phyloP scores from a whole-genome alignment of 2,329 filamentous ascomycete genomes.

The Orbilia quercus region DNA sequence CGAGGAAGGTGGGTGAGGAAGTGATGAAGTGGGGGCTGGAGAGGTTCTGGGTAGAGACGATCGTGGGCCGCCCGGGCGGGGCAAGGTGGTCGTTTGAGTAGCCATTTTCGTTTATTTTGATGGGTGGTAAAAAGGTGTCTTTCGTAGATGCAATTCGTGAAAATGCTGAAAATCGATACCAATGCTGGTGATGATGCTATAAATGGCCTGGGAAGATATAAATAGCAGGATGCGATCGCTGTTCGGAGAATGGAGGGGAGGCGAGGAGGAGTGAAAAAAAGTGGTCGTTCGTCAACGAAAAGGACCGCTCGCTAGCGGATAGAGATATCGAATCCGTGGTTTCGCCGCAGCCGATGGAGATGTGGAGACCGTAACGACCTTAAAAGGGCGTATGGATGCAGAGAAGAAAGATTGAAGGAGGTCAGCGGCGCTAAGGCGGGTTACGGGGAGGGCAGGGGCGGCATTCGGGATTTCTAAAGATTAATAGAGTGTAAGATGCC shows the following conservation, averaged over 20 bases:
- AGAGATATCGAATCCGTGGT: conserved; percentile 37
- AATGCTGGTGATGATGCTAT: not conserved
- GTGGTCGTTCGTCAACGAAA: conserved; percentile 12
- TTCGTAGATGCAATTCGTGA: not conserved
- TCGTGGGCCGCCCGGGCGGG: conserved; percentile 48
- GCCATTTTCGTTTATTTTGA: conserved; percentile 36
- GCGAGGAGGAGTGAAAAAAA: not conserved
- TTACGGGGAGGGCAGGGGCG: conserved; percentile 17
- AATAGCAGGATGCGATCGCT: conserved; percentile 13
- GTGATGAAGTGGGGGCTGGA: conserved; percentile 36
- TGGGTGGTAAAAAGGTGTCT: not conserved
- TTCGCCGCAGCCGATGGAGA: conserved; percentile 30
- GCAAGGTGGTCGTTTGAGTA: conserved; percentile 53
- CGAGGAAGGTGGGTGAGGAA: conserved; percentile 35
- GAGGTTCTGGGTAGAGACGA: conserved; percentile 47
- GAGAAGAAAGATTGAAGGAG: not conserved
- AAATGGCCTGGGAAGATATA: conserved; percentile 2
- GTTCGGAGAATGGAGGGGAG: conserved; percentile 2
- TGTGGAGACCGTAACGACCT: conserved; percentile 36
- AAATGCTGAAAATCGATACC: not conserved
- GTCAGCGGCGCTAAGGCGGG: conserved; percentile 13
- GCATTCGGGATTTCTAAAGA: conserved; percentile 20
- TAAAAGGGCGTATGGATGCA: not conserved
- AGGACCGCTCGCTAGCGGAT: conserved; percentile 39
- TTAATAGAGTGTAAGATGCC: conserved; percentile 3